Evolutionary conservation across 1,139 yeast genomes (phyloP), one percentile per base, ranked within the genome.

Genomic region (Magnusiomyces suaveolens): DNA sequence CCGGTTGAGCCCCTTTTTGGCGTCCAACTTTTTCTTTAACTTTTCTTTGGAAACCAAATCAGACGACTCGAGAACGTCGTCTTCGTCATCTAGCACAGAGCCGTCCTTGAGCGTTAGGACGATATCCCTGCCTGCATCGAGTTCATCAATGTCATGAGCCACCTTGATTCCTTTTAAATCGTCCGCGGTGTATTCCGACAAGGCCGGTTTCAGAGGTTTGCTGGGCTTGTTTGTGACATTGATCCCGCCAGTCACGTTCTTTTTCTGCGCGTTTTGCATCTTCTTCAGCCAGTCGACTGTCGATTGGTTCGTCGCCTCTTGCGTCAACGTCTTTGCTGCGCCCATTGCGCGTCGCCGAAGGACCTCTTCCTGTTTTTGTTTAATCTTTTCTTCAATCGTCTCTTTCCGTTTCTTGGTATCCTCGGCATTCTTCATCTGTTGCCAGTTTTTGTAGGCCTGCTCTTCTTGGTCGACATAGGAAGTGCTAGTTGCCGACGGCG

Each of bases 101-200:
- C 72, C 66, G 58, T 88, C 96, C 55, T 83, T 79, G 49, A 87
- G 70, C 0, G 92, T 86, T 53, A 88, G 70, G 1, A 86, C 73
- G 0, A 80, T 79, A 23, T 78, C 80, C n/a, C 72, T 72, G 6
- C 64, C 63, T n/a, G 75, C 57, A 4, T 62, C 66, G n/a, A 81
- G 63, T 24, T 78, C 81, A 4, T 65, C 63, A 3, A 71, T 53
- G 46, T 67, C 69, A 64, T 81, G 86, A 0, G 74, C 76, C 10
- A 82, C 76, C 46, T 69, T 72, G 2, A 79, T 56, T 0, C 78
- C 79, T 3, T 65, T 63, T 21, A 72, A 58, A 51, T 70, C 72
- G 18, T 62, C 63, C 0, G 66, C 56, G 2, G 64, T 57, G 26
- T 63, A 66, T 20, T 21, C 44, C 20, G 44, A n/a, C 25, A 8